Evolutionary conservation across 192 early-diverging fungal species (phyloP).

Genomic region (Dimargaris verticillata): DNA sequence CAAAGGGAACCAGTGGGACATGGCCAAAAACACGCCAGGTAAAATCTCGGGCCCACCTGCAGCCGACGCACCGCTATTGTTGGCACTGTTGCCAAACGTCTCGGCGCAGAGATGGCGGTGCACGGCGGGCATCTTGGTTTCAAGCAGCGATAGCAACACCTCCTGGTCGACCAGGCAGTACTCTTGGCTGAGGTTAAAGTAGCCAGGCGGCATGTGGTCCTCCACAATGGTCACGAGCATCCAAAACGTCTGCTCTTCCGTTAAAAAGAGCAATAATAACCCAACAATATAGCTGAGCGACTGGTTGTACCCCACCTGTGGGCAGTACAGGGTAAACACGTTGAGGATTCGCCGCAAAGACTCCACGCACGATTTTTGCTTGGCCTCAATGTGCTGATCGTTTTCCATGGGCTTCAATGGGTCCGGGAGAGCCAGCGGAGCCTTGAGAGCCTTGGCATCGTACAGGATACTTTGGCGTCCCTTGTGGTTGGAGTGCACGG

Average conservation of each 20-base stretch:
- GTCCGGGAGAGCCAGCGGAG: neutral
- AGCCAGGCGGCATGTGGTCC: slow-evolving; percentile 36
- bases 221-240: slow-evolving; percentile 56
- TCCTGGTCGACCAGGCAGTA: slow-evolving; percentile 10
- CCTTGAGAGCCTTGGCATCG: neutral
- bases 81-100: neutral
- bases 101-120: slow-evolving; percentile 10
- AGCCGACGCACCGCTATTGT: slow-evolving; percentile 21
- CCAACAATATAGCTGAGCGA: slow-evolving; percentile 66
- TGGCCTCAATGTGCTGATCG: neutral
- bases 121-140: slow-evolving; percentile 6
- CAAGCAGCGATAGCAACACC: slow-evolving; percentile 5
- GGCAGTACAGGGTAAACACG: slow-evolving; percentile 52
- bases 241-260: slow-evolving; percentile 70
- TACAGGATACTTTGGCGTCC: slow-evolving; percentile 14
- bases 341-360: slow-evolving; percentile 50
- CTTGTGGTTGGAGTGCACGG: slow-evolving; percentile 11
- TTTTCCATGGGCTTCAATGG: slow-evolving; percentile 15
- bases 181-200: slow-evolving; percentile 12
- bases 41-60: slow-evolving; percentile 31
- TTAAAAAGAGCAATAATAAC: slow-evolving; percentile 48
- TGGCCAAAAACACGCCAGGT: slow-evolving; percentile 55
- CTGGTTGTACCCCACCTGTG: slow-evolving; percentile 71
- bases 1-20: slow-evolving; percentile 70
- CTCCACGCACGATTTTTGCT: slow-evolving; percentile 9